phyloP scores from a whole-genome alignment of 2,329 filamentous ascomycete genomes.

The Metarhizium sp. region DNA sequence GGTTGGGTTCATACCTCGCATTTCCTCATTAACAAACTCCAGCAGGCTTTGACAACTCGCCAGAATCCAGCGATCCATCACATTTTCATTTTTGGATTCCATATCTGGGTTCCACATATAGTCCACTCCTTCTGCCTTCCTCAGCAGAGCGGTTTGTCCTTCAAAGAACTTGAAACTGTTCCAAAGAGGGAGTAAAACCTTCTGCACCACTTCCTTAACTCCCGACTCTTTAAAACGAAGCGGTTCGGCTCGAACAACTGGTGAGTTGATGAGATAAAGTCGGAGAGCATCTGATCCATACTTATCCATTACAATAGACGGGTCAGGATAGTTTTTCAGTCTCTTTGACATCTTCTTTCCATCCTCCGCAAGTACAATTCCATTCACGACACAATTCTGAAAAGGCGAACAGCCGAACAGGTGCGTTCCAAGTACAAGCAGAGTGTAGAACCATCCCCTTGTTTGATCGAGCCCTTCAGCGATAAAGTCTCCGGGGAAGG shows the following conservation, averaged over 20 bases:
- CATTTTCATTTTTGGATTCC: conserved; percentile 71
- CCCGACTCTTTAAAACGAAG: conserved; percentile 85
- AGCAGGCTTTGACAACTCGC: conserved; percentile 86
- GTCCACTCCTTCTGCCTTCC: conserved; percentile 72
- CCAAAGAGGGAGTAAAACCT: conserved; percentile 85
- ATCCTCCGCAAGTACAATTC: conserved; percentile 86
- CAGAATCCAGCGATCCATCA: conserved; percentile 94
- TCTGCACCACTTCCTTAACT: conserved; percentile 90
- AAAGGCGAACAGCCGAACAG: conserved; percentile 80
- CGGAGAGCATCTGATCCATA: conserved; percentile 90
- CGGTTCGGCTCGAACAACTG: conserved; percentile 85
- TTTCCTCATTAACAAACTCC: conserved; percentile 87
- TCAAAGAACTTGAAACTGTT: conserved; percentile 97
- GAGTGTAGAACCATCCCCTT: conserved; percentile 92
- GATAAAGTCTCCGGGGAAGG: conserved; percentile 89
- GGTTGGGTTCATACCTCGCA: conserved; percentile 51
- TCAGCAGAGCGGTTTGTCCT: conserved; percentile 73
- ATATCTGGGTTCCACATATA: conserved; percentile 71
- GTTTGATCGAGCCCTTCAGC: conserved; percentile 91
- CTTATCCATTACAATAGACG: conserved; percentile 68
- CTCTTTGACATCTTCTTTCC: conserved; percentile 99
- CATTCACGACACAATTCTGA: conserved; percentile 94
- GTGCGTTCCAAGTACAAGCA: conserved; percentile 80
- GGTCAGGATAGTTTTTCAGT: conserved; percentile 92
- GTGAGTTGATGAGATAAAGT: conserved; percentile 94